Base-by-base conservation (phyloP, 176 grass and related monocot genomes). In the Musa schizocarpa region DNA sequence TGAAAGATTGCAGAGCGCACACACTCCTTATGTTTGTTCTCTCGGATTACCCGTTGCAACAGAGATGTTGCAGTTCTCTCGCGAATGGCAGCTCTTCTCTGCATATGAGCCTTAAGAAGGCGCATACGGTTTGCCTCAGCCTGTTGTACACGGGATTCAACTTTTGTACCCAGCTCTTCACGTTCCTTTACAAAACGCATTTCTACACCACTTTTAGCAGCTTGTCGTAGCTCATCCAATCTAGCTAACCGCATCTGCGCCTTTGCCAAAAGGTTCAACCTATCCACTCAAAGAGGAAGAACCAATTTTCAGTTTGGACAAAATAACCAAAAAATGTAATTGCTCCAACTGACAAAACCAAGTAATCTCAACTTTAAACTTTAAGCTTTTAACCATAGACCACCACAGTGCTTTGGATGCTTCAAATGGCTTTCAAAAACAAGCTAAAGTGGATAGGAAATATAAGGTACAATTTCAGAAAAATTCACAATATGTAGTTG, bases 151-250 rank as follows among this genome's bases (percentile, higher is more conserved):
- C 90, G 95, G 48, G 86, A 99, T 78, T 94, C 86, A 34, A 99
- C 95, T 81, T 82, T 88, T 19, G 83, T 94, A 63, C 78, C 95
- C 10, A 99, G 88, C 58, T 91, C 88, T 82, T 92, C 90, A 50
- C 91, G 88, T 81, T 99, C 88, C 82, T 92, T 99, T 84, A 91
- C 95, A 54, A 94, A 82, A 26, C 95, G 78, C 82, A 84, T 86
- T 80, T 92, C 88, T 16, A 94, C 90, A 13, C 76, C 81, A 64
- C 81, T 94, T 79, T 91, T 99, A 9, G 90, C 95, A 54, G 90
- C 90, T 80, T 92, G 95, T 73, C 95, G 64, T 78, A 91, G 76
- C 77, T 94, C 88, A 76, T 99, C 90, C 84, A 99, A 80, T 62
- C 82, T 91, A 71, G 88, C 95, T 11, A 99, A 54, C 51, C 86